Base-by-base conservation (phyloP, 306 rosid species). In the Mimosa bimucronata region DNA sequence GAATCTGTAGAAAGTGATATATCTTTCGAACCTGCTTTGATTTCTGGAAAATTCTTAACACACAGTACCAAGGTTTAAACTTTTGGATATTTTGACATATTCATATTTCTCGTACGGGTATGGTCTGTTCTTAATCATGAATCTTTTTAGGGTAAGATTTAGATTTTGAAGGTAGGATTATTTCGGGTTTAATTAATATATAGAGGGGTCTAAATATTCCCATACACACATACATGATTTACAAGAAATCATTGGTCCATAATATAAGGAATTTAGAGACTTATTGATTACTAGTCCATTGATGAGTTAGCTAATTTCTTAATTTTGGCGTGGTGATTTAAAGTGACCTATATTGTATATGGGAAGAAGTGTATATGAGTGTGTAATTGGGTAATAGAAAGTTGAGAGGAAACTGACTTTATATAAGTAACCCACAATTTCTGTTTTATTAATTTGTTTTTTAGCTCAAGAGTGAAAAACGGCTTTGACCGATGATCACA, bases 1-100 rank as follows among this genome's bases (percentile, higher is more conserved):
- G 82, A 41, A 70, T 67, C 34, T 79, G 71, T 77, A 26, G 79
- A 77, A 83, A 81, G 74, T 78, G 48, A 45, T 13, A 53, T 31
- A 34, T 34, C 38, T 34, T 21, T 28, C 29, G 9, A 55, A 55
- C 62, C 62, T 21, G 28, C 19, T 60, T 60, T 5, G 66, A 71
- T 41, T 61, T 2, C n/a, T 15, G 40, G 31, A 64, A 30, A 14
- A 53, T 12, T 42, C 58, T 7, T 4, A 55, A 16, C 16, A 55
- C 62, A 55, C 64, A 66, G 68, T 29, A 30, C 71, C 71, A 37
- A 57, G 76, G 60, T 76, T 70, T 37, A 60, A 40, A 10, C 65
- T 58, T 45, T 45, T 58, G 16, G 31, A 25, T 11, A 16, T 6
- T 62, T 62, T 62, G 66, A 12, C 37, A 60, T 60, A 12, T 9